Evolutionary conservation across 257 asterid species (phyloP), one percentile per base, ranked within the genome.

Genomic region (Primulina huaijiensis): DNA sequence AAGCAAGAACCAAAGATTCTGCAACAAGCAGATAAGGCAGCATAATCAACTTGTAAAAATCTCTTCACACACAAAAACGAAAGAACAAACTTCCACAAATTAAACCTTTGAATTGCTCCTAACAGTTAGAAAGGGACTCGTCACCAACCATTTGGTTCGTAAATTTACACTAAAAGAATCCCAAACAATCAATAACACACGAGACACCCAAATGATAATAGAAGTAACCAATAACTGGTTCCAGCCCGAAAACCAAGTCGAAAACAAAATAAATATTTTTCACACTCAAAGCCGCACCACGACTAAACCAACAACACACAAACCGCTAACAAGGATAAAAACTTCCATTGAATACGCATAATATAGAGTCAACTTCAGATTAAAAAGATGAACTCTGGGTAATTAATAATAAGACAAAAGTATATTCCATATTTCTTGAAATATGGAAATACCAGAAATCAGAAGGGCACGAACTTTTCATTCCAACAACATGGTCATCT

Each of bases 311-410:
- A 59, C 75, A 25, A 63, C 69, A 61, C 7, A 71, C 62, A 55
- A 71, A 37, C 58, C 12, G 35, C 10, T 23, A 37, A 60, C 35
- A 21, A 62, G 4, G 9, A 60, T 16, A 21, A 21, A 57, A 57
- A 35, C 50, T 43, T 12, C 8, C 46, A 30, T 23, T 68, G 60
- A 37, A 25, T 12, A 12, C 55, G 56, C 43, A 38, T 8, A 60
- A 7, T 14, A 58, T 62, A 55, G 67, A 68, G 75, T 72, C 76
- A 72, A 66, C 71, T 38, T 60, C 17, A 64, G 33, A 38, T 3
- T 17, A 64, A 72, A 65, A 67, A 29, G 30, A 43, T 12, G 21
- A 46, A 58, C 31, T 60, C 57, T 31, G 58, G 1, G 31, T 55
- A 46, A 57, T 35, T 40, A 37, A 63, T 20, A 60, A 40, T 25